Percentiles rank a stretch among this genome's conserved stretches.
These are phyloP conservation scores for Psilocybe subaeruginosa DNA, from an alignment of 768 basidiomycete species.

Conservation along the genomic window DNA sequence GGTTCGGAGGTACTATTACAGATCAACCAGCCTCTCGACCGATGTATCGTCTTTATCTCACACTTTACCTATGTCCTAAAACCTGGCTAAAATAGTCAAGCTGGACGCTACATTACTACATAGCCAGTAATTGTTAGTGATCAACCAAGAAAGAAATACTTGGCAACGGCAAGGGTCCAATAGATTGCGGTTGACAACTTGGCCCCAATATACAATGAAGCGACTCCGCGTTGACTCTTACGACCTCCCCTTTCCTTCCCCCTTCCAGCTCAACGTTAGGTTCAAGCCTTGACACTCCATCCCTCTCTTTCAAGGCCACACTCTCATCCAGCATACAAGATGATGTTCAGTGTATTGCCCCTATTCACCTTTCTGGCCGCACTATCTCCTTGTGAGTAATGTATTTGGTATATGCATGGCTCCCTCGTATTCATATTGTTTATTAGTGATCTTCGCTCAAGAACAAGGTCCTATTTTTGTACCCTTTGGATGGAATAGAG, in stretches of 20 bases:
- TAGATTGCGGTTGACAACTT: not conserved
- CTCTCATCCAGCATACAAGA: not conserved
- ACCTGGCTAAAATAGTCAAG: too few species aligned
- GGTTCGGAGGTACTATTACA: too few species aligned
- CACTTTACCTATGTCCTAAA: too few species aligned
- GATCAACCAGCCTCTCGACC: too few species aligned
- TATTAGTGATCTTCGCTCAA: slow-evolving; percentile 14
- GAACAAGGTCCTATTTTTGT: slow-evolving; percentile 23
- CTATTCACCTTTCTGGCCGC: not conserved
- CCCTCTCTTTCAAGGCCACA: too few species aligned
- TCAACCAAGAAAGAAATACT: not conserved
- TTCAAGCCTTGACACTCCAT: too few species aligned
- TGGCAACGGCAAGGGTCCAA: not conserved
- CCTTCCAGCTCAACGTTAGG: not conserved
- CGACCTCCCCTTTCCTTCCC: not conserved
- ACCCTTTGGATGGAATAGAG: slow-evolving; percentile 21
- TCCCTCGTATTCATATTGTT: not conserved
- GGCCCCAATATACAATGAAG: not conserved
- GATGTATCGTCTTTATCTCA: too few species aligned
- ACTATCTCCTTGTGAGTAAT: not conserved
- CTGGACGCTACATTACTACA: not conserved
- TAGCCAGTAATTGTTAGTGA: not conserved
- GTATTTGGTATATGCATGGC: not conserved
- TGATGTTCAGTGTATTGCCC: not conserved
- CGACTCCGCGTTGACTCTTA: not conserved